These are phyloP conservation scores for Dipodascus geniculatus DNA, from an alignment of 805 yeast species.

Conservation along the genomic window DNA sequence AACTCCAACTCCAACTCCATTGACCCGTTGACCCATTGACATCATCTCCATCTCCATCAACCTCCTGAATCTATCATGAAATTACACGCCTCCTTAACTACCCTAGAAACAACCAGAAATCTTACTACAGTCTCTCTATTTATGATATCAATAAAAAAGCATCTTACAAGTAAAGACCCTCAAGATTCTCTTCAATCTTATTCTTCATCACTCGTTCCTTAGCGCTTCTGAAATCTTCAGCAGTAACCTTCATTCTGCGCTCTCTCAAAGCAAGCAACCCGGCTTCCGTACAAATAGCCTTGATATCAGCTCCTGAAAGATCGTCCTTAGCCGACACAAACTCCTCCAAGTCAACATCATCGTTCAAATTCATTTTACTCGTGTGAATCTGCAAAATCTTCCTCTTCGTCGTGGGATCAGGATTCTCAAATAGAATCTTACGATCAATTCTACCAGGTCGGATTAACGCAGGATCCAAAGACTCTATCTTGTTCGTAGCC, in stretches of 20 bases:
- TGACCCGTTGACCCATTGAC: too few relatives aligned
- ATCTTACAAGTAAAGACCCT: conserved; percentile 75
- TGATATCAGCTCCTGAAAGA: conserved; percentile 92
- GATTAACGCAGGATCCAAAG: conserved; percentile 88
- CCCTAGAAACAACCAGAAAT: too few relatives aligned
- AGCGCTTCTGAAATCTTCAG: conserved; percentile 85
- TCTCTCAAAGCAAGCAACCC: conserved; percentile 92
- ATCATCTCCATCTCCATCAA: too few relatives aligned
- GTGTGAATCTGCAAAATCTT: conserved; percentile 90
- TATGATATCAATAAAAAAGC: not conserved
- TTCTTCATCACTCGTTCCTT: conserved; percentile 93
- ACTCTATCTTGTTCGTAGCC: conserved; percentile 95
- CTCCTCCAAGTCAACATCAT: conserved; percentile 81
- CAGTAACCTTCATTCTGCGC: conserved; percentile 94
- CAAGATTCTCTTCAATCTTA: conserved; percentile 91
- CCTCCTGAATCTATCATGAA: too few relatives aligned
- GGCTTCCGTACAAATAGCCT: conserved; percentile 96
- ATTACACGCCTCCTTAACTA: too few relatives aligned
- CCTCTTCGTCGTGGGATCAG: conserved; percentile 85
- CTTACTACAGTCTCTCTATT: too few relatives aligned
- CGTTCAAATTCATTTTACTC: conserved; percentile 79
- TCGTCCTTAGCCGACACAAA: conserved; percentile 87
- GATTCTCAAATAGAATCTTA: conserved; percentile 90
- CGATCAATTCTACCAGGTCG: conserved; percentile 97
- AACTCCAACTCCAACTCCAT: too few relatives aligned